Evolutionary conservation across 2,329 filamentous ascomycete species (phyloP).

Genomic region (Periglandula ipomoeae): DNA sequence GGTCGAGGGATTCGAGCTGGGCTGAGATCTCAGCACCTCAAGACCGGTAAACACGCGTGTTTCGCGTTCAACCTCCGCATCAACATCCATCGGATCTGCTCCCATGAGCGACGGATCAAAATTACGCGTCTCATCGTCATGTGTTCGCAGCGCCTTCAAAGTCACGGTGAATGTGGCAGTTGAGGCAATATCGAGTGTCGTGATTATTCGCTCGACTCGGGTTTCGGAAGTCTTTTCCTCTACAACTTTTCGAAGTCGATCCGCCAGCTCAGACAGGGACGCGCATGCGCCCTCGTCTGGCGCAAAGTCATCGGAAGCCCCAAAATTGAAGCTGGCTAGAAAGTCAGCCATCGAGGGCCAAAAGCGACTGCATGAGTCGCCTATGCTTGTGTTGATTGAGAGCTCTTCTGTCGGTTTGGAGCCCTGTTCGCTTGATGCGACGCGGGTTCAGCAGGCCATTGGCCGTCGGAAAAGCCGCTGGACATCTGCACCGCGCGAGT

Average conservation of each 20-base stretch:
- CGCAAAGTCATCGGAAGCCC: constrained; percentile 13
- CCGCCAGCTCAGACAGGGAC: constrained; percentile 36
- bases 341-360: constrained; percentile 26
- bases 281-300: constrained; percentile 18
- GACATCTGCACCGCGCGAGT: background rate
- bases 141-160: constrained; percentile 27
- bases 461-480: background rate
- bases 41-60: constrained; percentile 32
- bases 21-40: constrained; percentile 40
- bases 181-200: constrained; percentile 36
- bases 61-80: constrained; percentile 13
- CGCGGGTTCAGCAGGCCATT: background rate
- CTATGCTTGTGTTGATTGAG: background rate
- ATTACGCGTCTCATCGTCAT: constrained; percentile 18
- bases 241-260: constrained; percentile 32
- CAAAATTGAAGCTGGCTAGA: constrained; percentile 27
- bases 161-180: constrained; percentile 34
- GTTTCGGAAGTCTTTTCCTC: constrained; percentile 34
- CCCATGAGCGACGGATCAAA: constrained; percentile 27
- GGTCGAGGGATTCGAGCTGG: constrained; percentile 35
- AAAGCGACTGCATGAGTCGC: background rate
- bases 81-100: constrained; percentile 11
- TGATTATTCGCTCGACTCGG: constrained; percentile 40
- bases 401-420: background rate
- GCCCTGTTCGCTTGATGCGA: background rate